These are phyloP conservation scores for Cyathus striatus DNA, from an alignment of 768 basidiomycete genomes.

Conservation along the genomic window DNA sequence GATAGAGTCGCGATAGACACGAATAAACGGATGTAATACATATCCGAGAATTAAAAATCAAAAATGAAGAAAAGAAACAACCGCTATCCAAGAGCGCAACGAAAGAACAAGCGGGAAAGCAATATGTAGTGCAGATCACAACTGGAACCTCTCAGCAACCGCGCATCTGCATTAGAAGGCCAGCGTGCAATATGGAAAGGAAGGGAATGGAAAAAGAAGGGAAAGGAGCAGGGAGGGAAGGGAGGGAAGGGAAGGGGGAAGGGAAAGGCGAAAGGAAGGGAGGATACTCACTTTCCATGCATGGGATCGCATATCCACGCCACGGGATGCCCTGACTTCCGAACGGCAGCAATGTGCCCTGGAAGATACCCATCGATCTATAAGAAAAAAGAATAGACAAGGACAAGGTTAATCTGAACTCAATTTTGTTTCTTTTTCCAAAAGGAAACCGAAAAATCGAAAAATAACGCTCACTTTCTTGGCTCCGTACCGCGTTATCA, in stretches of 20 bases:
- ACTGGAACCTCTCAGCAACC: no score
- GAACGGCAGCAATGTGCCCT: conserved; percentile 77
- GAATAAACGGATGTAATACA: no score
- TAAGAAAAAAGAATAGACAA: background rate
- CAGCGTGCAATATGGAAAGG: no score
- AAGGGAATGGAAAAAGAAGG: background rate
- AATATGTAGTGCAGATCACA: no score
- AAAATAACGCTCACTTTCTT: conserved; percentile 50
- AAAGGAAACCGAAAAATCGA: background rate
- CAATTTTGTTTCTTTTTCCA: background rate
- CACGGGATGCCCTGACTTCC: conserved; percentile 77
- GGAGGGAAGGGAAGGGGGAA: background rate
- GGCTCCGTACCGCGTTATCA: conserved; percentile 94
- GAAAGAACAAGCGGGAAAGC: no score
- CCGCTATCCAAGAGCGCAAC: no score
- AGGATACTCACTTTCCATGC: conserved; percentile 86
- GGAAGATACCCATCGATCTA: conserved; percentile 75
- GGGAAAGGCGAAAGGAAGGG: no score
- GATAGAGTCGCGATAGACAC: no score
- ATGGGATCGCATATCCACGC: conserved; percentile 97
- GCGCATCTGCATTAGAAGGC: no score
- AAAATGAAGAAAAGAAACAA: no score
- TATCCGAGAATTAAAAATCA: no score
- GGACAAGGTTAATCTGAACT: background rate
- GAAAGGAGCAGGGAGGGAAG: no score